phyloP scores from a whole-genome alignment of 768 basidiomycete genomes.

The Dentipellis fragilis region DNA sequence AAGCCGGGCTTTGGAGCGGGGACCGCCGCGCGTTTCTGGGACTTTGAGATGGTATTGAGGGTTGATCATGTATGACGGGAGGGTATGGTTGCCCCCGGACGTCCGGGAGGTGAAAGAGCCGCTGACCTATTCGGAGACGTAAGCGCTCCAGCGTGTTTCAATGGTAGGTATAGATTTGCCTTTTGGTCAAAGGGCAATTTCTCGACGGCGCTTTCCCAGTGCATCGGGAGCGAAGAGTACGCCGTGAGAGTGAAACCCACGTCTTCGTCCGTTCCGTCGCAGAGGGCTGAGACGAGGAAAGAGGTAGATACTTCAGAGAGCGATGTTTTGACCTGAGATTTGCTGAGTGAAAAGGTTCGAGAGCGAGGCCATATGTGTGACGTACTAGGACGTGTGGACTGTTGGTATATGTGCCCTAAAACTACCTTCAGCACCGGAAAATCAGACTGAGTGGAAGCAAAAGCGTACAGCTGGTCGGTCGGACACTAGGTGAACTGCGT shows the following conservation, averaged over 20 bases:
- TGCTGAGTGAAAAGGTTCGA: background rate
- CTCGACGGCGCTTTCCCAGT: conserved; percentile 10
- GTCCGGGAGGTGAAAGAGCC: conserved; percentile 58
- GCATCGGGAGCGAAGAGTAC: conserved; percentile 32
- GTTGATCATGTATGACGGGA: conserved; percentile 80
- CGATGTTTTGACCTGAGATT: conserved; percentile 12
- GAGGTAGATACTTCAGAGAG: conserved; percentile 18
- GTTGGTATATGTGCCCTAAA: conserved; percentile 11
- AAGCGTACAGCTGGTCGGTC: conserved; percentile 1
- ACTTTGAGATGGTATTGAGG: conserved; percentile 77
- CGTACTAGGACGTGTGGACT: conserved; percentile 12
- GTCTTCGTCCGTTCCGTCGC: conserved; percentile 53
- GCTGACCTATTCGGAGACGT: conserved; percentile 32
- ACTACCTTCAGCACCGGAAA: background rate
- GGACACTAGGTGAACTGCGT: background rate
- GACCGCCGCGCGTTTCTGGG: conserved; percentile 20
- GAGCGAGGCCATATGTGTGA: too few species aligned
- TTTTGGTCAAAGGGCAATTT: conserved; percentile 18
- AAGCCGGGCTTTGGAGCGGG: conserved; percentile 27
- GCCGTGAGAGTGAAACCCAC: conserved; percentile 63
- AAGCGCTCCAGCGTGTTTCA: background rate
- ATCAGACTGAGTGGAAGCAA: background rate
- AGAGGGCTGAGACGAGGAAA: conserved; percentile 52
- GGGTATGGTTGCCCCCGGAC: conserved; percentile 75
- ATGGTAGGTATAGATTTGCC: conserved; percentile 5